A percentile compares a stretch with the other conserved stretches of the same genome.
Conservation (phyloP, 176 grass and related monocot genomes). For the Cenchrus fungigraminus region DNA sequence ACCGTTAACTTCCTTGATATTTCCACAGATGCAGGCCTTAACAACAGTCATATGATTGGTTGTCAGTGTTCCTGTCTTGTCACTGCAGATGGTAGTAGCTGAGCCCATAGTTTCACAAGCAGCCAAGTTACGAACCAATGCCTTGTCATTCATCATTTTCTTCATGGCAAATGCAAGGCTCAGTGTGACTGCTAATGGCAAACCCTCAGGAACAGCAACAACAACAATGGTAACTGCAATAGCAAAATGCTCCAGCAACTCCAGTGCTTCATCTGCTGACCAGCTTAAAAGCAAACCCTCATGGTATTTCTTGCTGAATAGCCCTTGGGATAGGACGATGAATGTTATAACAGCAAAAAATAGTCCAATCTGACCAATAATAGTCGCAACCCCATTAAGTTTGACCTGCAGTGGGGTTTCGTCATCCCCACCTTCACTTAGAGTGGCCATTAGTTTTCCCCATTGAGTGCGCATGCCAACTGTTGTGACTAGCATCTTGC, state of each 20-base stretch:
- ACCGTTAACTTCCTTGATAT: slow-evolving; percentile 60
- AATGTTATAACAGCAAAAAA: slow-evolving; percentile 98
- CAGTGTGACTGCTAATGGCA: slow-evolving; percentile 94
- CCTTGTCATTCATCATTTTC: slow-evolving; percentile 99
- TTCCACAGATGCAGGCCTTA: slow-evolving; percentile 83
- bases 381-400: slow-evolving; percentile 68
- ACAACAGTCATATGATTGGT: slow-evolving; percentile 98
- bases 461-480: slow-evolving; percentile 97
- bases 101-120: slow-evolving; percentile 99
- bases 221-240: slow-evolving; percentile 98
- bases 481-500: slow-evolving; percentile 91
- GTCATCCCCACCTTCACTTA: slow-evolving; percentile 96
- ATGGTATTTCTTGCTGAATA: slow-evolving; percentile 63
- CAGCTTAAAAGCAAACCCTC: slow-evolving; percentile 57
- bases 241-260: slow-evolving; percentile 88
- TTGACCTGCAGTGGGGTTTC: slow-evolving; percentile 96
- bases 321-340: slow-evolving; percentile 79
- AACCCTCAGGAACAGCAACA: slow-evolving; percentile 95
- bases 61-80: slow-evolving; percentile 94
- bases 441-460: slow-evolving; percentile 97
- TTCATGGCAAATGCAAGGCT: slow-evolving; percentile 99
- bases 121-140: slow-evolving; percentile 84
- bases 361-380: slow-evolving; percentile 92
- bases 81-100: slow-evolving; percentile 93
- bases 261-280: slow-evolving; percentile 85